Conservation (phyloP, 768 basidiomycete genomes). For the Strobilomyces dryophilus region DNA sequence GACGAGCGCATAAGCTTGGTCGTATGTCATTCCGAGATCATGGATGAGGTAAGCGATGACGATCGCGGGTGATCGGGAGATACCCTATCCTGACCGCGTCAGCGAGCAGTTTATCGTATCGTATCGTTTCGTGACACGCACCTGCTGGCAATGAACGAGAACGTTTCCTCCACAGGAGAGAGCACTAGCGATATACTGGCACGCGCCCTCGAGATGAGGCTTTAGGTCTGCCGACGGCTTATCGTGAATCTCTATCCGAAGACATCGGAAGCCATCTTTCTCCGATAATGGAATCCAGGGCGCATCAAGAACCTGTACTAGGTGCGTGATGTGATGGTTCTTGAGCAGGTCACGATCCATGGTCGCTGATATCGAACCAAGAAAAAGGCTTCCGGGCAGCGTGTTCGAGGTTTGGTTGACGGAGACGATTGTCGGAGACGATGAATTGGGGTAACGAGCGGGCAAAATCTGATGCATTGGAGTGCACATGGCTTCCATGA, state of each 20-base stretch:
- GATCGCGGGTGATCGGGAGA: slow-evolving; percentile 73
- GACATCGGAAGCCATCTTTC: slow-evolving; percentile 47
- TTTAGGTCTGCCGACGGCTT: slow-evolving; percentile 55
- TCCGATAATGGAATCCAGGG: slow-evolving; percentile 54
- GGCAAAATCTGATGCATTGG: slow-evolving; percentile 75
- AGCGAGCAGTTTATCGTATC: neutral
- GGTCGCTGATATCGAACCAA: slow-evolving; percentile 62
- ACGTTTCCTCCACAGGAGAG: slow-evolving; percentile 60
- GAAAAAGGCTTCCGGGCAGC: slow-evolving; percentile 53
- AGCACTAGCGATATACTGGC: slow-evolving; percentile 59
- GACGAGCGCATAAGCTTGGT: slow-evolving; percentile 56
- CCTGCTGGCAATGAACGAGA: slow-evolving; percentile 82
- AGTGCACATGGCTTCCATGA: slow-evolving; percentile 81
- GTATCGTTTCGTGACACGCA: slow-evolving; percentile 27
- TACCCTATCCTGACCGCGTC: slow-evolving; percentile 43
- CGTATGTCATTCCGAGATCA: slow-evolving; percentile 68
- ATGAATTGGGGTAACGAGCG: slow-evolving; percentile 23
- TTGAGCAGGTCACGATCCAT: slow-evolving; percentile 52
- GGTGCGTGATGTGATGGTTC: slow-evolving; percentile 47
- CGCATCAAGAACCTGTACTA: slow-evolving; percentile 65
- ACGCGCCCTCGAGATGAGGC: slow-evolving; percentile 66
- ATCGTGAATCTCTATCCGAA: slow-evolving; percentile 68
- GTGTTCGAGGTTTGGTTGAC: slow-evolving; percentile 7
- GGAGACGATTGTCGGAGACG: slow-evolving; percentile 18
- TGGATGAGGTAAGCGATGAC: slow-evolving; percentile 82